Base-by-base conservation (phyloP, 495 filamentous ascomycete genomes). In the Talaromyces nanjingensis region DNA sequence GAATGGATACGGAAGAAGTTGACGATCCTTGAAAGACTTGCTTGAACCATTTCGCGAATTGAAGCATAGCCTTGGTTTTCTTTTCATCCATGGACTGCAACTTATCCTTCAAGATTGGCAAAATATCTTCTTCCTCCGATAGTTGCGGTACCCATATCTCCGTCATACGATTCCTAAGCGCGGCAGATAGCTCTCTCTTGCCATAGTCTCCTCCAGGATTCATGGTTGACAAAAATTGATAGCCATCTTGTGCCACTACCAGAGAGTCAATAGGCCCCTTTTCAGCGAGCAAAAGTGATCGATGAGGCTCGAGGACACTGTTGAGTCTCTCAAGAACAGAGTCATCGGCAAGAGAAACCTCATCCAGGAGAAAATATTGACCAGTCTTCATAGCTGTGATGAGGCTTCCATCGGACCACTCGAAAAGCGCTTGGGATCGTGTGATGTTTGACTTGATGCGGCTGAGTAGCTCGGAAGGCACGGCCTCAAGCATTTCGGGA, bases 181-280 rank as follows among this genome's bases (percentile, higher is more conserved):
- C 96, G 5, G 93, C 93, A 3, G 96, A 98, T 54, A 99, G 86
- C 73, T 99, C 96, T 67, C 89, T 89, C 71, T 99, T 99, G 62
- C 96, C 96, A 72, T 97, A 98, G 69, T 99, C 96, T 62, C 96
- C 96, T 42, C 94, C 96, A 8, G 96, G 96, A 66, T 99, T 99
- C 96, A 99, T 99, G 2, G 96, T 99, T 16, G 96, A 93, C 55
- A 98, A 79, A 70, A 98, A 96, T 71, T 98, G 93, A 75, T 97
- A 99, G 1, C 90, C 92, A 29, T 87, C 80, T n/a, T 82, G 73
- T 22, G 89, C 96, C 42, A 83, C 80, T 45, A 99, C 79, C 67
- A 90, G 86, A 6, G 91, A 89, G 69, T 94, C 87, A 34, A 87
- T 80, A 1, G 89, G 83, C 0, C 94, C 96, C 73, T 97, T 98